phyloP scores from a whole-genome alignment of 345 rosid species.

The Ceriops tagal region DNA sequence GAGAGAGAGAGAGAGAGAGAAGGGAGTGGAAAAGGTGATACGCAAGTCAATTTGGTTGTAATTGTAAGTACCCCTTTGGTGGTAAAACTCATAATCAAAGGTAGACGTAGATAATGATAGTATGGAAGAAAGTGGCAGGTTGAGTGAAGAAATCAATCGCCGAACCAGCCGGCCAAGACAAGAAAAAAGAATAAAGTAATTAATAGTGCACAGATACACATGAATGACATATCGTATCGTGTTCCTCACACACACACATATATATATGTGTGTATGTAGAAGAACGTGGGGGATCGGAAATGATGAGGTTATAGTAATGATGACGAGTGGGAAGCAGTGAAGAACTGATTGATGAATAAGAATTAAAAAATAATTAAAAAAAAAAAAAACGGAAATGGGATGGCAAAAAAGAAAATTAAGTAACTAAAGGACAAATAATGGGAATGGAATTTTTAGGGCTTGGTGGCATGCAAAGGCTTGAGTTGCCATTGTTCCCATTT shows the following conservation, averaged over 20 bases:
- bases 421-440: background rate
- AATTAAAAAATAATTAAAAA: background rate
- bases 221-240: background rate
- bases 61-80: slow-evolving; percentile 37
- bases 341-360: background rate
- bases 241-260: no score
- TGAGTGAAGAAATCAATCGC: slow-evolving; percentile 21
- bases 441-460: slow-evolving; percentile 35
- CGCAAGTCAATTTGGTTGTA: slow-evolving; percentile 35
- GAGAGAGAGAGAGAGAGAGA: slow-evolving; percentile 5
- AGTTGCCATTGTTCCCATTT: slow-evolving; percentile 8
- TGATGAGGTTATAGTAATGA: slow-evolving; percentile 20
- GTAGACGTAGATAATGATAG: slow-evolving; percentile 23
- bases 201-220: background rate
- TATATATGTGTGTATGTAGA: no score
- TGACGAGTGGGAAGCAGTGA: slow-evolving; percentile 20
- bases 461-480: slow-evolving; percentile 31
- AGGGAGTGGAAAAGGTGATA: background rate
- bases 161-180: slow-evolving; percentile 16
- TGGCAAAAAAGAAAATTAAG: background rate
- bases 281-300: slow-evolving; percentile 1
- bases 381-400: background rate
- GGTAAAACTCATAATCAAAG: slow-evolving; percentile 33
- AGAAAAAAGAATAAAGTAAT: slow-evolving; percentile 1
- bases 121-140: slow-evolving; percentile 31